Evolutionary conservation across 2,329 filamentous ascomycete species (phyloP).

Genomic region (Xylaria sp.): DNA sequence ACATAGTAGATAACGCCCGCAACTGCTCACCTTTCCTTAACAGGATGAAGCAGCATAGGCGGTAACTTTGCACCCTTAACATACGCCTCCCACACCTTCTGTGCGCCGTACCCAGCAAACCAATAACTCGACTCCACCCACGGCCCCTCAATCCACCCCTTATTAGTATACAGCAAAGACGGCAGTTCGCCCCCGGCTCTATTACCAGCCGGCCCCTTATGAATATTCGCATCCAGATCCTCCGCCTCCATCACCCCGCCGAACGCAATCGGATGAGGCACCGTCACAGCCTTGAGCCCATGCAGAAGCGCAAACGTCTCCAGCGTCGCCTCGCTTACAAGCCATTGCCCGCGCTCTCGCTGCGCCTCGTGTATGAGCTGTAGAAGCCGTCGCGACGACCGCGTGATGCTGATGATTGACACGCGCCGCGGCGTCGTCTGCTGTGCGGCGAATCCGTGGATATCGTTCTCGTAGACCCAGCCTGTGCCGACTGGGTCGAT

Average conservation of each 20-base stretch:
- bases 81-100: constrained; percentile 33
- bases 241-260: constrained; percentile 14
- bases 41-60: constrained; percentile 41
- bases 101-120: constrained; percentile 35
- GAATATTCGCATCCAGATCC: constrained; percentile 29
- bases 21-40: constrained; percentile 34
- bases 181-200: constrained; percentile 36
- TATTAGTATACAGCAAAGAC: constrained; percentile 36
- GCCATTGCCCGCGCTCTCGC: constrained; percentile 70
- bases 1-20: neutral
- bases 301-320: constrained; percentile 75
- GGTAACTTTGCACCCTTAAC: constrained; percentile 29
- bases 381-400: constrained; percentile 72
- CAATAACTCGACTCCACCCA: constrained; percentile 41
- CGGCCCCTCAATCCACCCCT: constrained; percentile 30
- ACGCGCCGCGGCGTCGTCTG: constrained; percentile 71
- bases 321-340: constrained; percentile 84
- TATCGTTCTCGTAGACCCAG: constrained; percentile 76
- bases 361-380: constrained; percentile 78
- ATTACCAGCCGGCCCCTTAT: constrained; percentile 33
- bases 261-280: constrained; percentile 74
- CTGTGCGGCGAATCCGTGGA: constrained; percentile 67
- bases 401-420: constrained; percentile 75
- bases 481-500: constrained; percentile 75
- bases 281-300: constrained; percentile 79